These are phyloP conservation scores for Salix viminalis DNA, from an alignment of 345 rosid genomes.

Conservation along the genomic window DNA sequence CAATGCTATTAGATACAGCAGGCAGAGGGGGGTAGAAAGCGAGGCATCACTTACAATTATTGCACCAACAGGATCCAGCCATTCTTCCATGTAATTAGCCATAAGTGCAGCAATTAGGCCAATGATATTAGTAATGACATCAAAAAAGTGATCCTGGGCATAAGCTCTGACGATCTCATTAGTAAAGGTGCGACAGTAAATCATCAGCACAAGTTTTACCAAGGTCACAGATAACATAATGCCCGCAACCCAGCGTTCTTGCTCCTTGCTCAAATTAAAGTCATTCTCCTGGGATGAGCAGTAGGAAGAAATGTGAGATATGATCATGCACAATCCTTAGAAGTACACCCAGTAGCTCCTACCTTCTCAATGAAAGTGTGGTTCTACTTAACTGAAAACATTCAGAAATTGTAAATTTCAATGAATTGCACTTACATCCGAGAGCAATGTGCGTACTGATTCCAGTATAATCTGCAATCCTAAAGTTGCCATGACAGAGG, in stretches of 20 bases:
- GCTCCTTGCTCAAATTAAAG: constrained; percentile 57
- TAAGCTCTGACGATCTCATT: constrained; percentile 94
- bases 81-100: constrained; percentile 68
- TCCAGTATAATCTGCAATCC: constrained; percentile 97
- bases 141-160: constrained; percentile 98
- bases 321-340: background rate
- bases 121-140: constrained; percentile 86
- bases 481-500: constrained; percentile 98
- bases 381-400: background rate
- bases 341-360: constrained; percentile 7
- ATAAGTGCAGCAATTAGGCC: constrained; percentile 90
- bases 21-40: background rate
- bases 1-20: background rate
- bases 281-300: constrained; percentile 52
- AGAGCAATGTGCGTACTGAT: constrained; percentile 63
- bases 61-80: constrained; percentile 99
- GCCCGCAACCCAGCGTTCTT: constrained; percentile 90
- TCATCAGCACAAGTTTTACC: constrained; percentile 62
- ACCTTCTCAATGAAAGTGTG: background rate
- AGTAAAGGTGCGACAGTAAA: constrained; percentile 76
- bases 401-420: background rate
- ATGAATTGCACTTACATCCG: constrained; percentile 51
- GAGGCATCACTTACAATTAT: constrained; percentile 59
- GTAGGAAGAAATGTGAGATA: constrained; percentile 15
- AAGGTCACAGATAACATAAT: constrained; percentile 92